Conservation (phyloP, 2,329 filamentous ascomycete genomes). For the Phialophora chinensis region DNA sequence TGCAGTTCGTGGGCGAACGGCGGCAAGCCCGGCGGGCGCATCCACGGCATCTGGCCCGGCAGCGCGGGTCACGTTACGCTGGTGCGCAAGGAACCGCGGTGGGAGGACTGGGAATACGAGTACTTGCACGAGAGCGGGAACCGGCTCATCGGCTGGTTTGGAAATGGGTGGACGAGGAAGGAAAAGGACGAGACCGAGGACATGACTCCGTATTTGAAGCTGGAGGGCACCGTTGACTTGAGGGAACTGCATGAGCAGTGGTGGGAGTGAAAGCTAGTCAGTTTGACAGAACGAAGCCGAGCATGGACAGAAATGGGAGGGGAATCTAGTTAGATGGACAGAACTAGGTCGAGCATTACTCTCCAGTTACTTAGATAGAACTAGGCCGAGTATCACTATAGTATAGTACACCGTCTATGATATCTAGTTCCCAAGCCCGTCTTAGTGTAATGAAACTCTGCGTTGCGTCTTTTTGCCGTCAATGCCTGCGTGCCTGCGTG, state of each 20-base stretch:
- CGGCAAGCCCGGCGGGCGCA: conserved; percentile 29
- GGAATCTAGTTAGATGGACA: too few species aligned
- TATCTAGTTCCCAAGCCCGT: neutral
- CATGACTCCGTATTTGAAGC: conserved; percentile 32
- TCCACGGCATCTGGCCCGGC: conserved; percentile 36
- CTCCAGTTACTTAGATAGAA: too few species aligned
- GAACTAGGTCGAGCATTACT: too few species aligned
- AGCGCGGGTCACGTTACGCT: conserved; percentile 35
- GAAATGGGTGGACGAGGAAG: conserved; percentile 35
- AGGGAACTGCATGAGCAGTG: conserved; percentile 34
- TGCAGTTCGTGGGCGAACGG: conserved; percentile 37
- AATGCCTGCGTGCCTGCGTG: neutral
- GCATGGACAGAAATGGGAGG: too few species aligned
- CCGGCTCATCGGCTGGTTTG: conserved; percentile 29
- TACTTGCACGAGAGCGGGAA: conserved; percentile 29
- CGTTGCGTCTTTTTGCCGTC: neutral
- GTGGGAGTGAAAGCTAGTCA: conserved; percentile 23
- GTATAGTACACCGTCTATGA: neutral
- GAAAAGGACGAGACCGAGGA: conserved; percentile 30
- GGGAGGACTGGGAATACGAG: conserved; percentile 37
- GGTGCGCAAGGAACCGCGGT: conserved; percentile 32
- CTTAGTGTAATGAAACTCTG: too few species aligned
- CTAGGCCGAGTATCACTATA: neutral
- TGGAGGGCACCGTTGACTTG: conserved; percentile 28
- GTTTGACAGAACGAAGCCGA: neutral